Conservation (phyloP, 352 stramenopile species). For the Ophiocytium majus region DNA sequence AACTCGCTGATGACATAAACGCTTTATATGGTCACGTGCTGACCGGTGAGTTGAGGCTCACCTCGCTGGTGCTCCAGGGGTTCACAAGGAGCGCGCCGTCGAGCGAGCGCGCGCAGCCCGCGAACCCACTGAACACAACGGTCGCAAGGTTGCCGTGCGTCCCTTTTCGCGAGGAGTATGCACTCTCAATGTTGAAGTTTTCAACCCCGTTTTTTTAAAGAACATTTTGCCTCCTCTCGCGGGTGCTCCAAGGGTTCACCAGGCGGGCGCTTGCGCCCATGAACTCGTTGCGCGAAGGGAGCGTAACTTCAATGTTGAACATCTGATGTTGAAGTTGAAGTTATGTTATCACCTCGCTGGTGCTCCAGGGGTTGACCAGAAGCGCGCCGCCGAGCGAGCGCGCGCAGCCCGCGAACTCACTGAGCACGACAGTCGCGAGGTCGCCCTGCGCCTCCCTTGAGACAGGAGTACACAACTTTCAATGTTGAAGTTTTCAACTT, state of each 20-base stretch:
- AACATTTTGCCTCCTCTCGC: no score
- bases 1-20: no score
- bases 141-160: conserved; percentile 32
- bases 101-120: conserved; percentile 28
- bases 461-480: conserved; percentile 71
- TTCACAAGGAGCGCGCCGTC: conserved; percentile 54
- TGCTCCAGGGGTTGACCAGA: conserved; percentile 57
- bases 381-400: conserved; percentile 53
- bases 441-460: conserved; percentile 39
- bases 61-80: conserved; percentile 48
- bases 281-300: no score
- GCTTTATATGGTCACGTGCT: no score
- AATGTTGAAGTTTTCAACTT: no score
- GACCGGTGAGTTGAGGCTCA: no score
- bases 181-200: no score
- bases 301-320: no score
- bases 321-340: no score
- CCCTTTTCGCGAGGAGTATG: conserved; percentile 58
- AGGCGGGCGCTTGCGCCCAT: no score
- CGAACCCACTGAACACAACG: conserved; percentile 54
- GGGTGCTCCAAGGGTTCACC: no score
- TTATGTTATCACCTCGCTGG: conserved; percentile 13
- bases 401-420: conserved; percentile 57
- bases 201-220: no score
- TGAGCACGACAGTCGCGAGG: conserved; percentile 47